Percentiles rank a stretch among this genome's conserved stretches.
These are phyloP conservation scores for Ceratobasidium sp. DNA, from an alignment of 1,284 basidiomycete genomes.

Conservation along the genomic window DNA sequence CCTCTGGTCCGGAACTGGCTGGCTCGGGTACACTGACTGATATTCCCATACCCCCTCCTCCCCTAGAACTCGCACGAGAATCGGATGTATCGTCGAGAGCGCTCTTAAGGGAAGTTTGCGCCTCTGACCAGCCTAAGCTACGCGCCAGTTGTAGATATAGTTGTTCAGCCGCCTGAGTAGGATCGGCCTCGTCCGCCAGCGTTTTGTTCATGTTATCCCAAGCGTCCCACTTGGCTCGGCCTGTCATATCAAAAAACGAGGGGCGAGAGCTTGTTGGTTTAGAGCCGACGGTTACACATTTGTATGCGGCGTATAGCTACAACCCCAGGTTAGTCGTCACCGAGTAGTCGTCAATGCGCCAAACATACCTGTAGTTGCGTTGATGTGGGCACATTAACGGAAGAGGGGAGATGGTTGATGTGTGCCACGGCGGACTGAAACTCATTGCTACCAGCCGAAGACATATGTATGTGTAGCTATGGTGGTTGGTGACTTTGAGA, in stretches of 20 bases:
- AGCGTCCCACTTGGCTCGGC: slow-evolving; percentile 89
- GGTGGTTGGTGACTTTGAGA: neutral
- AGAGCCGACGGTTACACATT: slow-evolving; percentile 71
- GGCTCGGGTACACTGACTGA: slow-evolving; percentile 69
- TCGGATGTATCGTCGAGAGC: slow-evolving; percentile 49
- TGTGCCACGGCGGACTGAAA: slow-evolving; percentile 73
- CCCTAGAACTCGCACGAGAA: slow-evolving; percentile 2
- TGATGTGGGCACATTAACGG: slow-evolving; percentile 64
- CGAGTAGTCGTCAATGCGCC: neutral
- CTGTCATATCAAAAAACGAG: slow-evolving; percentile 82
- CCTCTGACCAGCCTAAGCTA: slow-evolving; percentile 73
- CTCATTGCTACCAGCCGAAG: slow-evolving; percentile 49
- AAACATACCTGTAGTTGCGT: slow-evolving; percentile 78
- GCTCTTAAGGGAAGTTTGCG: slow-evolving; percentile 47
- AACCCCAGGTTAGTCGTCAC: neutral
- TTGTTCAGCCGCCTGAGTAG: slow-evolving; percentile 50
- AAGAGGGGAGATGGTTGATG: slow-evolving; percentile 66
- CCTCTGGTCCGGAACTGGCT: slow-evolving; percentile 55
- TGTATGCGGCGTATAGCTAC: slow-evolving; percentile 90
- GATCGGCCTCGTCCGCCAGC: slow-evolving; percentile 60
- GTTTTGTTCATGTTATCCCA: slow-evolving; percentile 65
- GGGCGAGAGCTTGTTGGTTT: slow-evolving; percentile 71
- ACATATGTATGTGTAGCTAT: slow-evolving; percentile 14
- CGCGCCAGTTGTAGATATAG: slow-evolving; percentile 78
- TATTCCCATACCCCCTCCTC: slow-evolving; percentile 65